Evolutionary conservation across 805 yeast genomes (phyloP).

Genomic region (Metschnikowia shivogae): DNA sequence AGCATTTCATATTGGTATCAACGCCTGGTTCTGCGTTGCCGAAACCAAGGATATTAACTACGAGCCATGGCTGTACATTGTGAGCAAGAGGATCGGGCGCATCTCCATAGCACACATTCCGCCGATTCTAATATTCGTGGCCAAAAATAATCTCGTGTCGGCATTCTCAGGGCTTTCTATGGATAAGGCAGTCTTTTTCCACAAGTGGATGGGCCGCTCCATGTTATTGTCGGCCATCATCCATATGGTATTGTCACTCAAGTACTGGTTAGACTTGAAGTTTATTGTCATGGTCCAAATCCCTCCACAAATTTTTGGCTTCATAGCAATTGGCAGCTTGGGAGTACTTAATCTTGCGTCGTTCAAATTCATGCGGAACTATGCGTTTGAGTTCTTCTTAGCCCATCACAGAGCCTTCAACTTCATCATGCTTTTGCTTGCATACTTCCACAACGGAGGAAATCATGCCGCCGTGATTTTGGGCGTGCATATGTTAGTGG

Average conservation of each 20-base stretch:
- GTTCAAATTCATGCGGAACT: conserved; percentile 30
- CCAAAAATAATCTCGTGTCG: conserved; percentile 39
- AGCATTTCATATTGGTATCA: conserved; percentile 25
- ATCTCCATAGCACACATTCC: conserved; percentile 41
- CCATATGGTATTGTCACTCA: conserved; percentile 31
- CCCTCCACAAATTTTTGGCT: conserved; percentile 50
- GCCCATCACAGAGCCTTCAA: conserved; percentile 40
- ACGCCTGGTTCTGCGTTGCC: conserved; percentile 25
- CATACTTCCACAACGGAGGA: conserved; percentile 38
- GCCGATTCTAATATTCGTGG: conserved; percentile 29
- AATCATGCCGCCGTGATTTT: conserved; percentile 32
- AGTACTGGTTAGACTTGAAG: conserved; percentile 40
- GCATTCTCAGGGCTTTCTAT: conserved; percentile 39
- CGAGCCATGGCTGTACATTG: conserved; percentile 34
- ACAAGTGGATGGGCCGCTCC: conserved; percentile 42
- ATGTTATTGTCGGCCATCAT: conserved; percentile 33
- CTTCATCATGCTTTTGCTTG: conserved; percentile 40
- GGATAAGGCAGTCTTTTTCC: conserved; percentile 38
- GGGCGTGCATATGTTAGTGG: conserved; percentile 40
- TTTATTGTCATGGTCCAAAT: conserved; percentile 38
- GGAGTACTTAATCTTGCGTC: conserved; percentile 35
- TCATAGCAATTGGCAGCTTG: conserved; percentile 40
- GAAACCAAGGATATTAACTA: conserved; percentile 39
- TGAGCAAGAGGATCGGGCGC: conserved; percentile 41
- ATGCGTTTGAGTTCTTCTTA: conserved; percentile 42